These are phyloP conservation scores for Hypoxylon rubiginosum DNA, from an alignment of 2,329 filamentous ascomycete genomes.

Conservation along the genomic window DNA sequence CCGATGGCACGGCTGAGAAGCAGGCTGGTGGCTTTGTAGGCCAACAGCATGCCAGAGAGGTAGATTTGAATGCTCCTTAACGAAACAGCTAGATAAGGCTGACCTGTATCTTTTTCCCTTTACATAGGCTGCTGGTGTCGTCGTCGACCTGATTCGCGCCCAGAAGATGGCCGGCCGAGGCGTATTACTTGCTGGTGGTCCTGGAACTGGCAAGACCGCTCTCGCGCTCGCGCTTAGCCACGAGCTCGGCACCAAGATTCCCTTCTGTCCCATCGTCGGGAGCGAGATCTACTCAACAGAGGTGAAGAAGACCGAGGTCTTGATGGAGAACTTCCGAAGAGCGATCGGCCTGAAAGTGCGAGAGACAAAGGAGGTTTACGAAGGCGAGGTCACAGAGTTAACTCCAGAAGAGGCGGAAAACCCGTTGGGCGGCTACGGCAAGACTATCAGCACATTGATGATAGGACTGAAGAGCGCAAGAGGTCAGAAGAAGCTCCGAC, in stretches of 20 bases:
- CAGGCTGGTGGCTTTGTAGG: slow-evolving; percentile 89
- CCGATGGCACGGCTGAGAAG: slow-evolving; percentile 87
- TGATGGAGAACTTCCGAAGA: slow-evolving; percentile 99
- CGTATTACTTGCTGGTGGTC: slow-evolving; percentile 92
- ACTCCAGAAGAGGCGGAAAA: slow-evolving; percentile 99
- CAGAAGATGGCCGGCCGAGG: slow-evolving; percentile 98
- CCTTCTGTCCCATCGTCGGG: slow-evolving; percentile 97
- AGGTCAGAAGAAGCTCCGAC: slow-evolving; percentile 96
- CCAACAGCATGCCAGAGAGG: slow-evolving; percentile 88
- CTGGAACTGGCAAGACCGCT: slow-evolving; percentile 97
- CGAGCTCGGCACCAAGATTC: slow-evolving; percentile 97
- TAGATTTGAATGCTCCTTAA: slow-evolving; percentile 56
- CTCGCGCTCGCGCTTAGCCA: slow-evolving; percentile 95
- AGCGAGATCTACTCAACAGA: slow-evolving; percentile 98
- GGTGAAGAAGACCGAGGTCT: slow-evolving; percentile 98
- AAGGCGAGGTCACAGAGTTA: slow-evolving; percentile 97
- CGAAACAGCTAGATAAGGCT: slow-evolving; percentile 30
- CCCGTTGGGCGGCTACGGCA: slow-evolving; percentile 94
- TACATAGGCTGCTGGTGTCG: slow-evolving; percentile 86
- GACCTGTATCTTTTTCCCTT: slow-evolving; percentile 23
- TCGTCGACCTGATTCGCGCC: slow-evolving; percentile 93
- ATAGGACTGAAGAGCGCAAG: slow-evolving; percentile 95
- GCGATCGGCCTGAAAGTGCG: slow-evolving; percentile 97
- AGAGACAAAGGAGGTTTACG: slow-evolving; percentile 99
- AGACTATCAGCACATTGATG: slow-evolving; percentile 95